Evolutionary conservation across 1,284 basidiomycete genomes (phyloP).

Genomic region (Cutaneotrichosporon daszewskae): DNA sequence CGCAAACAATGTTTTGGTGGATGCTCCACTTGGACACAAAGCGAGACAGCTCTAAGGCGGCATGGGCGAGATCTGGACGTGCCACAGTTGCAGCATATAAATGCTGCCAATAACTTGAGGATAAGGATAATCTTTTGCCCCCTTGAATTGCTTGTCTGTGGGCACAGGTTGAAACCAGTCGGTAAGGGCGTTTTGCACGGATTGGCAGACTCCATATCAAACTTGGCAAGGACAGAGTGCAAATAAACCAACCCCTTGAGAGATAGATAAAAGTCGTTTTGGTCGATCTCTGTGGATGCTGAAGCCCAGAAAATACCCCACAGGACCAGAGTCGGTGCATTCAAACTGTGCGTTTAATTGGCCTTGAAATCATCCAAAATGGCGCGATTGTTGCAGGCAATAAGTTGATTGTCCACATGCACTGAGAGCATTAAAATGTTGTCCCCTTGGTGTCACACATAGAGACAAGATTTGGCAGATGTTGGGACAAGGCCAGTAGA

Average conservation of each 20-base stretch:
- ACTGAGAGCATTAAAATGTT: constrained; percentile 14
- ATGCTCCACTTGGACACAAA: constrained; percentile 23
- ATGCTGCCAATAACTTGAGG: constrained; percentile 9
- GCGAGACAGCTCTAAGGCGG: constrained; percentile 14
- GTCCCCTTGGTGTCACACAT: neutral
- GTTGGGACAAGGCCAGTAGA: neutral
- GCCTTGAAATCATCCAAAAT: constrained; percentile 19
- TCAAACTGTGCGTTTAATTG: constrained; percentile 16
- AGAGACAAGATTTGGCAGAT: neutral
- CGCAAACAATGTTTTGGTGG: constrained; percentile 25
- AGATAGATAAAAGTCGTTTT: constrained; percentile 13
- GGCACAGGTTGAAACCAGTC: constrained; percentile 1
- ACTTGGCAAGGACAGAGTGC: constrained; percentile 16
- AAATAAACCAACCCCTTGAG: constrained; percentile 20
- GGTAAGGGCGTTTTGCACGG: constrained; percentile 13
- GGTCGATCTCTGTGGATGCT: constrained; percentile 13
- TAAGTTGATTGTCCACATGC: constrained; percentile 29
- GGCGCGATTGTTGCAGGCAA: constrained; percentile 14
- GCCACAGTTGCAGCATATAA: constrained; percentile 19
- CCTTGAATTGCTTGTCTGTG: constrained; percentile 9
- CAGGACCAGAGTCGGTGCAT: constrained; percentile 20
- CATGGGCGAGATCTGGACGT: constrained; percentile 21
- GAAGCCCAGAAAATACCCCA: constrained; percentile 22
- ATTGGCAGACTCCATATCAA: constrained; percentile 17
- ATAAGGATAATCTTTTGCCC: constrained; percentile 5